A percentile compares a stretch with the other conserved stretches of the same genome.
phyloP scores from a whole-genome alignment of 2,329 filamentous ascomycete genomes.

The Zelopaecilomyces penicillatus region DNA sequence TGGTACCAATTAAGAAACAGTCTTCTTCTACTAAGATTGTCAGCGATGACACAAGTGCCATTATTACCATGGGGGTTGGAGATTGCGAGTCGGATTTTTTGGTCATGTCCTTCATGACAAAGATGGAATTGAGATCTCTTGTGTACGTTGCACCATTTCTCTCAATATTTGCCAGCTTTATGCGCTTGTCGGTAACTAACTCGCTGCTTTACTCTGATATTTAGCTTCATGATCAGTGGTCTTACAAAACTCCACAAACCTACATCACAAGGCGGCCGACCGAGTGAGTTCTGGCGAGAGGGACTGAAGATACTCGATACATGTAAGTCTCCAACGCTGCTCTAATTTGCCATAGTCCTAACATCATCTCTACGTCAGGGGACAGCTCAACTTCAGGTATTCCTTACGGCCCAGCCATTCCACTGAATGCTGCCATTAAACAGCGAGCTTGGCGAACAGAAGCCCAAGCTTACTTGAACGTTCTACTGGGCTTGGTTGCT shows the following conservation, averaged over 20 bases:
- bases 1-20: conserved; percentile 48
- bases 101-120: conserved; percentile 52
- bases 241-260: conserved; percentile 36
- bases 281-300: conserved; percentile 34
- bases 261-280: conserved; percentile 22
- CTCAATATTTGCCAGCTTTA: no score
- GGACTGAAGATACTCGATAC: conserved; percentile 38
- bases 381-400: conserved; percentile 26
- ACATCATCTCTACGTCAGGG: conserved; percentile 22
- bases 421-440: conserved; percentile 48
- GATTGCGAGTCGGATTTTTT: conserved; percentile 44
- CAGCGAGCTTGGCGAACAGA: conserved; percentile 57
- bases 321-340: conserved; percentile 25
- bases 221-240: conserved; percentile 47
- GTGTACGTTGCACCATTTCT: conserved; percentile 34
- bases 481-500: conserved; percentile 62
- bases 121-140: conserved; percentile 47
- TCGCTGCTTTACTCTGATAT: neutral
- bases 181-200: conserved; percentile 11
- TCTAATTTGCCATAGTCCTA: neutral
- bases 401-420: conserved; percentile 35
- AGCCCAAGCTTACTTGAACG: conserved; percentile 59
- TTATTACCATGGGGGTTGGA: conserved; percentile 41
- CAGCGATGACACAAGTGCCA: conserved; percentile 47
- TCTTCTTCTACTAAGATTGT: conserved; percentile 40